These are phyloP conservation scores for Naegleria lovaniensis DNA, from an alignment of 208 protist genomes.

Conservation along the genomic window DNA sequence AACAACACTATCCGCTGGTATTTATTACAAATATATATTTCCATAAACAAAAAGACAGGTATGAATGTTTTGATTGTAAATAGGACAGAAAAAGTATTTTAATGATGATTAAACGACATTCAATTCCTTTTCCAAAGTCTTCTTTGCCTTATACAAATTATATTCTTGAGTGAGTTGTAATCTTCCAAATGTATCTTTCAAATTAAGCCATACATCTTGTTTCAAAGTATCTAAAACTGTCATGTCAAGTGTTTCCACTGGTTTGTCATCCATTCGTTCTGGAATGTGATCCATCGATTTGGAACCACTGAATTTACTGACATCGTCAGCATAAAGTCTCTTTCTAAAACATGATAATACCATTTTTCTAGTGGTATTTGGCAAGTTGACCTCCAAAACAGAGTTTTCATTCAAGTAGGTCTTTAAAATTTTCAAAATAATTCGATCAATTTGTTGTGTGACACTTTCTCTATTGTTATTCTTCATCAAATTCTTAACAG, in stretches of 20 bases:
- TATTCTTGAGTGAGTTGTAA: neutral
- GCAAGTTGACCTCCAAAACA: neutral
- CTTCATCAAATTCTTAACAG: neutral
- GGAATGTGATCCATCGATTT: neutral
- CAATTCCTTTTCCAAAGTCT: neutral
- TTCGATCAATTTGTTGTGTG: neutral
- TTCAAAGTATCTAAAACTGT: neutral
- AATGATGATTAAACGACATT: neutral
- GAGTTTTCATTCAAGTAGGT: neutral
- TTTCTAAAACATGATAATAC: neutral
- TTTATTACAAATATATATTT: too few relatives aligned
- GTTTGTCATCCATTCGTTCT: neutral
- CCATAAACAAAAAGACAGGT: too few relatives aligned
- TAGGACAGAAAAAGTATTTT: too few relatives aligned
- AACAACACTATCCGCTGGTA: too few relatives aligned
- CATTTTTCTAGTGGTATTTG: neutral
- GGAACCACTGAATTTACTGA: neutral
- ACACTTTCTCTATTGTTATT: neutral
- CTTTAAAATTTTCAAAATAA: neutral
- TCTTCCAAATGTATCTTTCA: slow-evolving; percentile 7
- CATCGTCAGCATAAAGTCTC: neutral
- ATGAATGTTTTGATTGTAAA: too few relatives aligned
- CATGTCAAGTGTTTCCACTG: neutral
- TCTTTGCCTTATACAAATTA: neutral
- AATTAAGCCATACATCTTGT: neutral